These are phyloP conservation scores for Talaromyces nanjingensis DNA, from an alignment of 495 filamentous ascomycete species.

Conservation along the genomic window DNA sequence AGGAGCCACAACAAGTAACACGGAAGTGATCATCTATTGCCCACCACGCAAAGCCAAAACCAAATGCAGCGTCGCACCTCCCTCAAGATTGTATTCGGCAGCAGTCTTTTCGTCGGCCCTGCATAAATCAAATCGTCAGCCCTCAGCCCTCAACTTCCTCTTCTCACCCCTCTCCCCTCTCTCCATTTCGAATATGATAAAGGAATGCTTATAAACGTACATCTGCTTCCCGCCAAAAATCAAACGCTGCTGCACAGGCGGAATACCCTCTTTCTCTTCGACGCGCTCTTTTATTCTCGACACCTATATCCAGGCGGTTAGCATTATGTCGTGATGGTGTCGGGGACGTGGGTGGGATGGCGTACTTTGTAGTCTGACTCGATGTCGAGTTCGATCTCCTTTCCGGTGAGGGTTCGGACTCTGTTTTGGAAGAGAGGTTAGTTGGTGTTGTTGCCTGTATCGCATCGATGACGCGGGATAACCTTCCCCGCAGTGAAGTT, in stretches of 20 bases:
- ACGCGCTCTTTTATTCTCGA: constrained; percentile 96
- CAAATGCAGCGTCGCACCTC: constrained; percentile 88
- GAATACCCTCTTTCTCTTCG: constrained; percentile 97
- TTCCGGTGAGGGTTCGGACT: constrained; percentile 95
- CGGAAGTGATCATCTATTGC: background rate
- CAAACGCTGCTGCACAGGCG: constrained; percentile 90
- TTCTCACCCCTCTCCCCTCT: too few species aligned
- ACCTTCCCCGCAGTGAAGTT: background rate
- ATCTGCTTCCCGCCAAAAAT: constrained; percentile 98
- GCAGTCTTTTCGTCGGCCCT: constrained; percentile 92
- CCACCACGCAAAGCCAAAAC: constrained; percentile 91
- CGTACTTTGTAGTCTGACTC: constrained; percentile 84
- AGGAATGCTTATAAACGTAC: too few species aligned
- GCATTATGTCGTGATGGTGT: background rate
- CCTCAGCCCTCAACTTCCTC: background rate
- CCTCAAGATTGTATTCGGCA: constrained; percentile 79
- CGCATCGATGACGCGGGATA: background rate
- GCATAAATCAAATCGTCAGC: background rate
- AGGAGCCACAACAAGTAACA: background rate
- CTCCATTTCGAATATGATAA: too few species aligned
- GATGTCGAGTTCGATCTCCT: constrained; percentile 97
- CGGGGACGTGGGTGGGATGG: background rate
- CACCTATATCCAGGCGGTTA: constrained; percentile 47
- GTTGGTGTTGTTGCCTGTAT: background rate
- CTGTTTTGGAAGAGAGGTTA: constrained; percentile 36